Conservation (phyloP, 75 land plant species). For the Isoetes taiwanensis region DNA sequence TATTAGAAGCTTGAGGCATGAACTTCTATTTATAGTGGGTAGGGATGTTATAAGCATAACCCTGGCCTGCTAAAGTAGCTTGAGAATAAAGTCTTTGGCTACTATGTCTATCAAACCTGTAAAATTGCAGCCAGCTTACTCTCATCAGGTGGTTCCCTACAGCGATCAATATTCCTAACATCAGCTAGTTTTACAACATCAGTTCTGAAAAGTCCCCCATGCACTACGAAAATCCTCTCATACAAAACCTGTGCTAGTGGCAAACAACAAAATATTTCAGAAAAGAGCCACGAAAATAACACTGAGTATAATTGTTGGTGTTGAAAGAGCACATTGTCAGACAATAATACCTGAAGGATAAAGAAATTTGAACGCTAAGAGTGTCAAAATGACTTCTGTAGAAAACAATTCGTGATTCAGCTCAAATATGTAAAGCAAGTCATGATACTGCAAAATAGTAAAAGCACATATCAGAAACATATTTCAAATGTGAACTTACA, state of each 20-base stretch:
- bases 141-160: slow-evolving; percentile 1
- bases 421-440: slow-evolving; percentile 1
- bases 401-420: not conserved
- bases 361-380: not conserved
- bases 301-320: not conserved
- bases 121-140: too few species aligned
- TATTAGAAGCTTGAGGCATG: too few species aligned
- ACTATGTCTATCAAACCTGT: too few species aligned
- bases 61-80: too few species aligned
- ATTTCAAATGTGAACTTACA: too few species aligned
- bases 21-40: too few species aligned
- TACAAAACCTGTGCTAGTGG: slow-evolving; percentile 3
- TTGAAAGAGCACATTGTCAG: not conserved
- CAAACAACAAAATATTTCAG: not conserved
- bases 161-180: not conserved
- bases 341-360: slow-evolving; percentile 1
- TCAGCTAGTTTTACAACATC: not conserved
- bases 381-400: not conserved
- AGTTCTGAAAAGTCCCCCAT: slow-evolving; percentile 4
- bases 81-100: too few species aligned
- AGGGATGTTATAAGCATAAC: too few species aligned
- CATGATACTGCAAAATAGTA: slow-evolving; percentile 6
- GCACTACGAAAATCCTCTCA: not conserved
- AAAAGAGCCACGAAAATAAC: not conserved
- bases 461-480: too few species aligned